Base-by-base conservation (phyloP, 2,329 filamentous ascomycete genomes). In the Cryphonectria japonica region DNA sequence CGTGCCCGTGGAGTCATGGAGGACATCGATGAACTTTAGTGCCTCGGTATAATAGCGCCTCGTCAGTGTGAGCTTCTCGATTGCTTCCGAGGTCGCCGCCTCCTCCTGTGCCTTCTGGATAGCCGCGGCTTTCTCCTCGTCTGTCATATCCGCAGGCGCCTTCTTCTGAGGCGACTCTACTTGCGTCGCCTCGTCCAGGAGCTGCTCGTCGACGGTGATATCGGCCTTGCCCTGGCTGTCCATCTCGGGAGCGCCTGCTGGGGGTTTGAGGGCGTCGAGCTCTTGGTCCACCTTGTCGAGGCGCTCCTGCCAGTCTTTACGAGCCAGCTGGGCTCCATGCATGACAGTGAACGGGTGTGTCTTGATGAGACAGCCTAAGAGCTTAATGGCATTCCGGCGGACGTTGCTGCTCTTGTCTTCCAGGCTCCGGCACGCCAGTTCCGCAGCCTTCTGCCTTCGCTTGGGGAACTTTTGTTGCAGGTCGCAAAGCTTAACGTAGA, bases 401-500 rank as follows among this genome's bases (percentile, higher is more conserved):
- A 99, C 96, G 77, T 98, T 97, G 81, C 96, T 99, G 83, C 95
- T 98, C 85, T 97, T 98, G 83, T 99, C 97, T 80, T 98, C 93
- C 2, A 99, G 85, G 80, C 95, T 98, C 76, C 93, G 89, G 70
- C 93, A 91, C 0, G 96, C 95, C 37, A 98, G 85, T 79, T 98
- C 94, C 1, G 95, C 93, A 4, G 92, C 95, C 78, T 88, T 92
- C 79, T 98, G 95, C 72, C 96, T 88, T 69, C 95, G 88, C 82
- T 98, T 98, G 52, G 95, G 94, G 77, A 97, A 98, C 79, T 98
- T 98, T 74, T 95, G 93, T 63, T 97, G 94, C n/a, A 98, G 86
- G 70, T 98, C 94, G 77, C 95, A 98, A 16, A 99, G 87, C 78
- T 91, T 95, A 82, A 93, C 89, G 78, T 96, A 98, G 3, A 98